Base-by-base conservation (phyloP, 306 rosid species). In the Geum urbanum region DNA sequence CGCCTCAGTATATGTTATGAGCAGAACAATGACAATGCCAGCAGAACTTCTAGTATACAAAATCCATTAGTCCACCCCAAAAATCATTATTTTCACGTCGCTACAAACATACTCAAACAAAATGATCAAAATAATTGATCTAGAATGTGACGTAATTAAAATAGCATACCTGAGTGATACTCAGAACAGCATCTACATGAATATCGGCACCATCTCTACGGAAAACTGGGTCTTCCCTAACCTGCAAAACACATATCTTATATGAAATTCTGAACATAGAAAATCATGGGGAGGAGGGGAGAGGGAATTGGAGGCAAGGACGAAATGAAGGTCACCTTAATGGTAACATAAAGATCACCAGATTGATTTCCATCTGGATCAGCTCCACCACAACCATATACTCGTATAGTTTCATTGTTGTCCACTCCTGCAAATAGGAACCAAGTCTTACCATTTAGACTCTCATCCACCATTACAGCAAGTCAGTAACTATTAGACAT, bases 321-420 rank as follows among this genome's bases (percentile, higher is more conserved):
- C 13, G 24, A 22, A 3, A 32, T 32, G 37, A 24, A 24, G 27
- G 37, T 32, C 70, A 89, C 96, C 89, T 79, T 89, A 63, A 92
- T 78, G 61, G 86, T 78, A 80, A 92, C 86, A 74, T 62, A 87
- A 72, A 89, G 95, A 82, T 92, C 96, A 71, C 98, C 96, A 39
- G 92, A 89, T 4, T 86, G 89, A 79, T 78, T 81, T 75, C 95
- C 98, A 56, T 92, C 92, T 7, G 98, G 96, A 84, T 92, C 96
- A 35, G 92, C 90, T 70, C 96, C 96, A 44, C 98, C 98, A 48
- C 89, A 87, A 82, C 89, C 76, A 62, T 22, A 73, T 52, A 87
- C 86, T 81, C 75, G 84, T 50, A 89, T 57, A 52, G 86, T 87
- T 70, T 89, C 92, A 59, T 80, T 84, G 78, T 81, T 82, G 63